Base-by-base conservation (phyloP, 2,329 filamentous ascomycete genomes). In the Exophiala phaeomuriformis region DNA sequence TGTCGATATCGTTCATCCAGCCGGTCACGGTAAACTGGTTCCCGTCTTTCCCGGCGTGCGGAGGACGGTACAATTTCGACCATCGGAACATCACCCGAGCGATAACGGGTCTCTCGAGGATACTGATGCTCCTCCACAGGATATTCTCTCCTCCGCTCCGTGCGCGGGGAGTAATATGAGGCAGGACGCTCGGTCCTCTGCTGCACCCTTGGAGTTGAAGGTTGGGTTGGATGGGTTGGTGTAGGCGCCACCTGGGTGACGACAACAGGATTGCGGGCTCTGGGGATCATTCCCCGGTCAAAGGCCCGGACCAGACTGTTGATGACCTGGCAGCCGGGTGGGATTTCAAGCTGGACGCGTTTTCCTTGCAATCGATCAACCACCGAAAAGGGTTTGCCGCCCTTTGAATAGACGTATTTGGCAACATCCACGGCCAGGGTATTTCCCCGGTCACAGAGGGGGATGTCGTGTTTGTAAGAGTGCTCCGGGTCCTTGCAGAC, bases 331-430 rank as follows among this genome's bases (percentile, higher is more conserved):
- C 63, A 71, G 39, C 66, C 63, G 5, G 63, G 59, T 4, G 74
- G 73, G 31, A 76, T 69, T 57, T 71, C 69, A 53, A 77, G 66
- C 27, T 73, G 65, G 2, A 68, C 69, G 1, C 64, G 60, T 29
- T 69, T 64, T 55, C 68, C 66, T 43, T 58, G 62, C 39, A 72
- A 68, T n/a, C 65, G 66, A 62, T 74, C 71, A 46, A 74, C 66
- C 5, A 68, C 65, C 0, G 73, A 75, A 57, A 69, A 73, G 35
- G 71, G 64, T 49, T 65, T 66, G n/a, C 67, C 69, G 32, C 64
- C 62, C 49, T 64, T 65, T 50, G 59, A 59, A 62, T 69, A 68
- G 36, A 71, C 53, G 53, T 71, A 71, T 41, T 66, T 61, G 46
- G 67, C 63, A 32, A 72, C 65, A 48, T 67, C 64, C 30, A 51